Percentiles rank a stretch among this genome's conserved stretches.
Evolutionary conservation across 2,329 filamentous ascomycete genomes (phyloP).

Genomic region (Talaromyces atroroseus): DNA sequence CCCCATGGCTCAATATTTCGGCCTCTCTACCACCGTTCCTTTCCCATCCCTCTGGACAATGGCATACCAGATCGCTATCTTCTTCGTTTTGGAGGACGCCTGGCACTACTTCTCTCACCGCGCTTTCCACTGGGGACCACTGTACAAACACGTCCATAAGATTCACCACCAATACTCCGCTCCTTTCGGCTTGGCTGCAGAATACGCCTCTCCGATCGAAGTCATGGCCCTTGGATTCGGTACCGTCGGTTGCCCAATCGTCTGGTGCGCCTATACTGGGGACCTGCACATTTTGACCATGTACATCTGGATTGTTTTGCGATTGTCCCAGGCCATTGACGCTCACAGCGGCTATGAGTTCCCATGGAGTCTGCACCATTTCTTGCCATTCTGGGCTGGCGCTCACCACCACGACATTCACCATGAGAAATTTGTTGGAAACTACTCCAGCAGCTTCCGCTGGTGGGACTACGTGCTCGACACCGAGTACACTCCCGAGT

Average conservation of each 20-base stretch:
- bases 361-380: constrained; percentile 91
- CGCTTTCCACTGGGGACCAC: constrained; percentile 82
- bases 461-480: constrained; percentile 97
- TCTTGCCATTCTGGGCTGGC: constrained; percentile 96
- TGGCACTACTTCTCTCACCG: constrained; percentile 99
- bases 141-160: constrained; percentile 97
- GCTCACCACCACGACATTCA: constrained; percentile 95
- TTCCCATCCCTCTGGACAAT: constrained; percentile 85
- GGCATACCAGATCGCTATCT: constrained; percentile 82
- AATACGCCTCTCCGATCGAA: constrained; percentile 97
- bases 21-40: constrained; percentile 79
- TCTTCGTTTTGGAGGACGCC: constrained; percentile 92
- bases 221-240: constrained; percentile 91
- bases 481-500: constrained; percentile 86
- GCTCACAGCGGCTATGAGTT: constrained; percentile 98
- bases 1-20: constrained; percentile 87
- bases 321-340: constrained; percentile 95
- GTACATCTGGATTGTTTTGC: constrained; percentile 91
- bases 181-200: constrained; percentile 90
- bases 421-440: constrained; percentile 97
- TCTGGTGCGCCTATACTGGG: constrained; percentile 76
- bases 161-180: constrained; percentile 99
- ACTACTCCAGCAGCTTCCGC: constrained; percentile 95
- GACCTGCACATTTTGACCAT: constrained; percentile 95
- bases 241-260: constrained; percentile 72